Conservation (phyloP, 352 stramenopile species). For the Pythium phragmitis region DNA sequence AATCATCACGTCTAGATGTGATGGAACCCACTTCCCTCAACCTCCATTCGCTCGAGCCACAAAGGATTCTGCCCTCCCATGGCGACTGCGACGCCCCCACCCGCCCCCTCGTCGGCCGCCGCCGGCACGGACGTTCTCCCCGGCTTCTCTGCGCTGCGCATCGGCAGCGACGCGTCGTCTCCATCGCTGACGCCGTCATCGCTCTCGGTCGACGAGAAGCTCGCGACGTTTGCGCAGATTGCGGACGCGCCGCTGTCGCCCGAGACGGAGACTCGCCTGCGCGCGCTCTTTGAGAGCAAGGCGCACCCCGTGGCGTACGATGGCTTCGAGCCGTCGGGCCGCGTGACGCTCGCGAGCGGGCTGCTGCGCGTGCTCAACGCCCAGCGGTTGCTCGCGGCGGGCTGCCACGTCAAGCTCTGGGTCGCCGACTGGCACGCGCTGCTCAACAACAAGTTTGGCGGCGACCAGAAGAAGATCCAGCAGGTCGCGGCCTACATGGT, state of each 20-base stretch:
- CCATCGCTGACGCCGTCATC: slow-evolving; percentile 30
- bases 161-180: slow-evolving; percentile 26
- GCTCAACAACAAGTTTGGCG: slow-evolving; percentile 99
- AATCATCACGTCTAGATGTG: slow-evolving; percentile 5
- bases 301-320: slow-evolving; percentile 93
- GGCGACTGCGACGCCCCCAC: slow-evolving; percentile 38
- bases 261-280: slow-evolving; percentile 70
- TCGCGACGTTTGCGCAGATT: slow-evolving; percentile 60
- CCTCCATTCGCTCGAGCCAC: slow-evolving; percentile 17
- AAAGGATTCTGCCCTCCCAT: not conserved
- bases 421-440: slow-evolving; percentile 99
- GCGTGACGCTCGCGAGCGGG: slow-evolving; percentile 98
- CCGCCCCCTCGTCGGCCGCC: slow-evolving; percentile 34
- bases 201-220: slow-evolving; percentile 61
- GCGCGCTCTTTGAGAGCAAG: slow-evolving; percentile 77
- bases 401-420: slow-evolving; percentile 97
- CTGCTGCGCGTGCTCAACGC: slow-evolving; percentile 96
- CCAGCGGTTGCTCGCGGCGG: slow-evolving; percentile 80
- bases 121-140: slow-evolving; percentile 34
- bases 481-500: slow-evolving; percentile 95
- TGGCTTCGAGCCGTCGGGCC: slow-evolving; percentile 97
- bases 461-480: slow-evolving; percentile 96
- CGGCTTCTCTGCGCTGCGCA: slow-evolving; percentile 52
- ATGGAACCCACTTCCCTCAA: not conserved
- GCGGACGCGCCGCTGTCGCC: slow-evolving; percentile 39